These are phyloP conservation scores for Allantophomopsis cytisporea DNA, from an alignment of 2,329 filamentous ascomycete species.

Conservation along the genomic window DNA sequence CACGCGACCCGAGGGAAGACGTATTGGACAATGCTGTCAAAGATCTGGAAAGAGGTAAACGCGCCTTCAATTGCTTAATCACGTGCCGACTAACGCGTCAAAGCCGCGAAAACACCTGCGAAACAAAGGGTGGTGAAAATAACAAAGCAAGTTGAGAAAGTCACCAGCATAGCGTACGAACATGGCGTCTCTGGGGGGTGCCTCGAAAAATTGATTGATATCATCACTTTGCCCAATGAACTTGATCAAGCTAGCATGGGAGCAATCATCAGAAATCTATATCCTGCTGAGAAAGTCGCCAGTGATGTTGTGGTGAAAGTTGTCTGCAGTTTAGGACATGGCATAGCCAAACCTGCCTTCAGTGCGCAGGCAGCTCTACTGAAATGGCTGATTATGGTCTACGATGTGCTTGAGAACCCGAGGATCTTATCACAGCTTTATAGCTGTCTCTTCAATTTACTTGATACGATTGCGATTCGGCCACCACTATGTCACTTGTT, in stretches of 20 bases:
- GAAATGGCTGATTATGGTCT: conserved; percentile 66
- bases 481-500: conserved; percentile 57
- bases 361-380: conserved; percentile 57
- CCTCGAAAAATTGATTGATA: conserved; percentile 48
- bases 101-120: conserved; percentile 45
- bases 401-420: conserved; percentile 55
- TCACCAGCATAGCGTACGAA: conserved; percentile 51
- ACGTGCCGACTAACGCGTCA: conserved; percentile 4
- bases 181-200: conserved; percentile 48
- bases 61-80: conserved; percentile 5
- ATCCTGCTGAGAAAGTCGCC: conserved; percentile 54
- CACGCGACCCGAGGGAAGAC: too few relatives aligned
- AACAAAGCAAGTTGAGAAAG: conserved; percentile 47
- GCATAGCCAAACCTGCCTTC: conserved; percentile 59
- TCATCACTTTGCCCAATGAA: conserved; percentile 51
- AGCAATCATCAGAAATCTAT: conserved; percentile 59
- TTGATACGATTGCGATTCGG: conserved; percentile 63
- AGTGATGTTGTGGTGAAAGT: conserved; percentile 48
- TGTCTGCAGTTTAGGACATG: conserved; percentile 64
- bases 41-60: conserved; percentile 14
- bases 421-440: conserved; percentile 56
- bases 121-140: conserved; percentile 53
- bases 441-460: conserved; percentile 63
- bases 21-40: conserved; percentile 2
- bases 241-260: conserved; percentile 66